Evolutionary conservation across 2,329 filamentous ascomycete species (phyloP).

Genomic region (Rhytidhysteron rufulum): DNA sequence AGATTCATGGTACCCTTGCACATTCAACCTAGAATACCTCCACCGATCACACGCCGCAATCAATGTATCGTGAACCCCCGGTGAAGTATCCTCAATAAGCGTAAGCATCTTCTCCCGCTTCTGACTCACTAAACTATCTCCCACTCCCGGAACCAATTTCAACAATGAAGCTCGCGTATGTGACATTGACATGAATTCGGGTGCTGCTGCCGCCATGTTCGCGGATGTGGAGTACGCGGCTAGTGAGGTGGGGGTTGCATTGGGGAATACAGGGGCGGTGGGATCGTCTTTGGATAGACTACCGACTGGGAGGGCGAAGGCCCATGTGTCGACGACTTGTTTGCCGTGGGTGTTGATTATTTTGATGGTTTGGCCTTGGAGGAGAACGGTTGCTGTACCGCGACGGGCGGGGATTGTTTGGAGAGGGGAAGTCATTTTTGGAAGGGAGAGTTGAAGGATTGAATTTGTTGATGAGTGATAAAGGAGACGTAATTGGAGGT

Average conservation of each 20-base stretch:
- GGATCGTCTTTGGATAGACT: constrained; percentile 14
- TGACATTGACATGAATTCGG: constrained; percentile 34
- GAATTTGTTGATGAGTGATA: not conserved
- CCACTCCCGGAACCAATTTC: constrained; percentile 25
- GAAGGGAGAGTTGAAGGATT: not conserved
- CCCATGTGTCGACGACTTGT: constrained; percentile 51
- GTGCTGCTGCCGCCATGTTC: constrained; percentile 23
- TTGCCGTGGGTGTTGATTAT: constrained; percentile 48
- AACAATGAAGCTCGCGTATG: constrained; percentile 27
- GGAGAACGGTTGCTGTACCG: constrained; percentile 39
- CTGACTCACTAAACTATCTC: constrained; percentile 29
- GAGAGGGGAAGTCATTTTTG: constrained; percentile 1
- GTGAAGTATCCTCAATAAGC: constrained; percentile 29
- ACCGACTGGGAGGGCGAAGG: constrained; percentile 35
- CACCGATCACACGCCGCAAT: constrained; percentile 35
- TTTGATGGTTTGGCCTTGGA: constrained; percentile 39
- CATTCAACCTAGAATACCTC: constrained; percentile 30
- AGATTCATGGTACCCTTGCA: constrained; percentile 28
- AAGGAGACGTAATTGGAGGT: not conserved
- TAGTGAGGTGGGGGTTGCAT: constrained; percentile 18
- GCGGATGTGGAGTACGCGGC: constrained; percentile 18
- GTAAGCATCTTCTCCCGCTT: constrained; percentile 30
- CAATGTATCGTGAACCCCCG: constrained; percentile 31
- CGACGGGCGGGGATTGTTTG: constrained; percentile 42
- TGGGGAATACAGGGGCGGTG: constrained; percentile 26